phyloP scores from a whole-genome alignment of 345 rosid species.

The Lepidium sativum region DNA sequence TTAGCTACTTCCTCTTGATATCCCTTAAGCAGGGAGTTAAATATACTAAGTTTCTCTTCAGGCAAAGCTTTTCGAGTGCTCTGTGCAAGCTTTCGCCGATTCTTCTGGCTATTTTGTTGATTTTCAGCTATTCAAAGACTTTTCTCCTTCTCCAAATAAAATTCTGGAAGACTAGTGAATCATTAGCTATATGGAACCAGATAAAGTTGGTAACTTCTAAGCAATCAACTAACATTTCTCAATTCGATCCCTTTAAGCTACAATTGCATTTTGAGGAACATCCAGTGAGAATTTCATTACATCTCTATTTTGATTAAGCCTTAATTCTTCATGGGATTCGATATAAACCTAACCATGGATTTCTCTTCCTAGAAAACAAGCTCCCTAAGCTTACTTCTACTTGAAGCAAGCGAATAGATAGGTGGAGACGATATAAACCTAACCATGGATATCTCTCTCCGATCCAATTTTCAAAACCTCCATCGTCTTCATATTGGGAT shows the following conservation, averaged over 20 bases:
- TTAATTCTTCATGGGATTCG: background rate
- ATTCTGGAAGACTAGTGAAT: constrained; percentile 38
- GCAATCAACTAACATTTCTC: background rate
- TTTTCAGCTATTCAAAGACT: constrained; percentile 80
- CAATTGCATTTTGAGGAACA: background rate
- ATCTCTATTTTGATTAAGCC: background rate
- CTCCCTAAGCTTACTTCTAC: background rate
- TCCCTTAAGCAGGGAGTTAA: constrained; percentile 86
- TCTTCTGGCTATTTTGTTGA: constrained; percentile 91
- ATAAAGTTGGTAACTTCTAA: background rate
- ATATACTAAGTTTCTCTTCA: constrained; percentile 74
- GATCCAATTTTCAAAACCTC: constrained; percentile 64
- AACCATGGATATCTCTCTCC: constrained; percentile 65
- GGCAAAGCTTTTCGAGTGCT: constrained; percentile 92
- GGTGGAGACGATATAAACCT: too few relatives aligned
- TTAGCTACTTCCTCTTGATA: constrained; percentile 99
- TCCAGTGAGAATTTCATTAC: background rate
- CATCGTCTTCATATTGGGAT: constrained; percentile 38
- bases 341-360: background rate
- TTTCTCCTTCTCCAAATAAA: constrained; percentile 91
- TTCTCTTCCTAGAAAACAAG: constrained; percentile 2
- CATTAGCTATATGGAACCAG: background rate
- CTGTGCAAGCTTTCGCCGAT: constrained; percentile 94
- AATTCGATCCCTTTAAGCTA: constrained; percentile 13
- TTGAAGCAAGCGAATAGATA: background rate